A percentile compares a stretch with the other conserved stretches of the same genome.
Evolutionary conservation across 2,329 filamentous ascomycete species (phyloP).

Genomic region (Zymoseptoria tritici): DNA sequence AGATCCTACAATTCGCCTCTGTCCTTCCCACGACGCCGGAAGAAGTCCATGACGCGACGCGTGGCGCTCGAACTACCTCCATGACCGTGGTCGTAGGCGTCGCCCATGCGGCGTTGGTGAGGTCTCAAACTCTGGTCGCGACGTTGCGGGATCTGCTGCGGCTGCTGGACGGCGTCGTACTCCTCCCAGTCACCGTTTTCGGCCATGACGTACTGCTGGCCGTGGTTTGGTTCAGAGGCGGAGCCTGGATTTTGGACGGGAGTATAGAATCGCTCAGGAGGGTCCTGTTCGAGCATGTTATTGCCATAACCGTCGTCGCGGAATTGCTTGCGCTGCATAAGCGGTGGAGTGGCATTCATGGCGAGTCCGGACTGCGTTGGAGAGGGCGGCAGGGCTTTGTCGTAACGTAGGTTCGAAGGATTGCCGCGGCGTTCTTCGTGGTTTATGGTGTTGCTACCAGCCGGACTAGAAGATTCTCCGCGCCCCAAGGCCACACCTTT

Average conservation of each 20-base stretch:
- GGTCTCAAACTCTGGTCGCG: conserved; percentile 51
- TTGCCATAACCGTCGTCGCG: conserved; percentile 27
- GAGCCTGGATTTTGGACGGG: conserved; percentile 19
- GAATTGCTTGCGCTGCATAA: conserved; percentile 25
- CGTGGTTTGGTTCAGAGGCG: conserved; percentile 7
- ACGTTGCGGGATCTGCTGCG: conserved; percentile 33
- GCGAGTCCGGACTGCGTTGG: conserved; percentile 9
- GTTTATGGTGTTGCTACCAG: conserved; percentile 37
- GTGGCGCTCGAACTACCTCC: conserved; percentile 80
- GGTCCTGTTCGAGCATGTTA: conserved; percentile 20
- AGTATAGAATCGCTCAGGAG: conserved; percentile 27
- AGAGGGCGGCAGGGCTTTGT: conserved; percentile 25
- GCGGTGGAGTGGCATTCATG: conserved; percentile 10
- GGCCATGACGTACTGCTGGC: conserved; percentile 28
- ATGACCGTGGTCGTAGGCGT: conserved; percentile 75
- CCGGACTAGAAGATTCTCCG: conserved; percentile 36
- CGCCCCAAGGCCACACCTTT: conserved; percentile 39
- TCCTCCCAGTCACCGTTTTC: conserved; percentile 18
- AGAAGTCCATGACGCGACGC: conserved; percentile 96
- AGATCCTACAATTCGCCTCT: not conserved
- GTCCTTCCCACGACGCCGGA: conserved; percentile 73
- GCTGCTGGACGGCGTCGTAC: conserved; percentile 31
- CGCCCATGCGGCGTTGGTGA: conserved; percentile 75
- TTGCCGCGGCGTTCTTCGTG: conserved; percentile 33
- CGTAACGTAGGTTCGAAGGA: conserved; percentile 14